phyloP scores from a whole-genome alignment of 192 early-diverging fungal species.

The Ramicandelaber brevisporus region DNA sequence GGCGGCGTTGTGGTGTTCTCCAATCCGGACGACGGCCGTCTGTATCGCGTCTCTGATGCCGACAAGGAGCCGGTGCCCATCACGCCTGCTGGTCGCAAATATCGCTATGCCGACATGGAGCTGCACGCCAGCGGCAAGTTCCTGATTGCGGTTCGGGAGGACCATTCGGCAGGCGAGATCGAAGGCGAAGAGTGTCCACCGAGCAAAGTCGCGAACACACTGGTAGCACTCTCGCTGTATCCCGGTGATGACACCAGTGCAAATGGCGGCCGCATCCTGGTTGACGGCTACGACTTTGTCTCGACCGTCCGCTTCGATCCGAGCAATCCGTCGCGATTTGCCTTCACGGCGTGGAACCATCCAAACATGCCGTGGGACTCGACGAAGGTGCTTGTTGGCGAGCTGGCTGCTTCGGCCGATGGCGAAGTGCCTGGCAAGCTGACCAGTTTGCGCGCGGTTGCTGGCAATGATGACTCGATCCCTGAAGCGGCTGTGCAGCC shows the following conservation, averaged over 20 bases:
- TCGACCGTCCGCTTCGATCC: slow-evolving; percentile 26
- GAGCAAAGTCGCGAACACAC: slow-evolving; percentile 20
- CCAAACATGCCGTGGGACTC: slow-evolving; percentile 62
- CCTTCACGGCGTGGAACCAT: slow-evolving; percentile 42
- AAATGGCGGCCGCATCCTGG: no score
- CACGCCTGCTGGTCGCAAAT: slow-evolving; percentile 14
- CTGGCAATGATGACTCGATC: slow-evolving; percentile 6
- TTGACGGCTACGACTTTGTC: slow-evolving; percentile 35
- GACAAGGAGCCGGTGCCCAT: slow-evolving; percentile 11
- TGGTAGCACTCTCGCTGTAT: slow-evolving; percentile 26
- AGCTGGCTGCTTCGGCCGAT: slow-evolving; percentile 2
- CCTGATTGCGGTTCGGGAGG: slow-evolving; percentile 38
- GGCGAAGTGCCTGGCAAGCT: slow-evolving; percentile 1
- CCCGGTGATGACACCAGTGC: slow-evolving; percentile 3
- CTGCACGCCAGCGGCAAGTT: slow-evolving; percentile 25
- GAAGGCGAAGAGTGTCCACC: slow-evolving; percentile 9
- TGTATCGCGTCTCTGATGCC: slow-evolving; percentile 18
- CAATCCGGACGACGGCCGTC: slow-evolving; percentile 24
- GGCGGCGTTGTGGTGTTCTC: slow-evolving; percentile 29
- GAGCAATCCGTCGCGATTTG: slow-evolving; percentile 14
- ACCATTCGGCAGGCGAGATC: slow-evolving; percentile 27
- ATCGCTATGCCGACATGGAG: slow-evolving; percentile 35
- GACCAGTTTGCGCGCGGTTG: slow-evolving; percentile 4
- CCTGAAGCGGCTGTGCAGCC: slow-evolving; percentile 30
- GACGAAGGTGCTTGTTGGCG: slow-evolving; percentile 24